Evolutionary conservation across 345 rosid species (phyloP), one percentile per base, ranked within the genome.

Genomic region (Mangifera indica): DNA sequence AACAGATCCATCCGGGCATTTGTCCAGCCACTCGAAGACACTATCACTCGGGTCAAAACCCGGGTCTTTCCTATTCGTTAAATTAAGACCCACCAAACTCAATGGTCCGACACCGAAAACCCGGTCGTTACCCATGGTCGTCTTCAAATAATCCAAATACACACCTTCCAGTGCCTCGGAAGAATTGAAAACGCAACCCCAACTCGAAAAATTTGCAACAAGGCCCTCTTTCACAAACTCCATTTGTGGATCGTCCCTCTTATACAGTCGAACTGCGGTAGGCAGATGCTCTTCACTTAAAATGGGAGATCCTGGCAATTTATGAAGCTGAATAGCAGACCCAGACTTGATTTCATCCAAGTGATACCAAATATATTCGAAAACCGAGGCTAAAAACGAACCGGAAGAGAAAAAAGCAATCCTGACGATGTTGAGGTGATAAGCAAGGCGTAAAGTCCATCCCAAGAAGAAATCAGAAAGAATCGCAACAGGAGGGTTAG

Each of bases 401-500:
- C 88, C 83, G 29, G 80, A 53, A 18, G 81, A 65, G 79, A 76
- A 87, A 74, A 91, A 89, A 0, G 84, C 68, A 51, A 89, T 63
- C 40, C 91, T 73, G 14, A 87, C 87, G 40, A 91, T 66, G 18
- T 66, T 66, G 34, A 88, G 63, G 0, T 73, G 49, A 15, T 2
- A 12, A 42, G 91, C 84, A 1, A 91, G 80, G 25, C 71, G 74
- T 18, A 48, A 15, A n/a, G 93, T 89, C 93, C 90, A 92, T 12
- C 93, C 96, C 12, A 88, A 84, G 77, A 92, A 92, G 84, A 87
- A 88, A 60, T 88, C 96, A 5, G 96, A 92, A 69, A 92, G 63
- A 72, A 92, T 72, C 15, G 91, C 92, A 0, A 82, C 65, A 0
- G 98, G 94, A 7, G 94, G 96, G 44, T 80, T 49, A 14, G 58